Conservation (phyloP, 306 rosid species). For the Leucaena leucocephala region DNA sequence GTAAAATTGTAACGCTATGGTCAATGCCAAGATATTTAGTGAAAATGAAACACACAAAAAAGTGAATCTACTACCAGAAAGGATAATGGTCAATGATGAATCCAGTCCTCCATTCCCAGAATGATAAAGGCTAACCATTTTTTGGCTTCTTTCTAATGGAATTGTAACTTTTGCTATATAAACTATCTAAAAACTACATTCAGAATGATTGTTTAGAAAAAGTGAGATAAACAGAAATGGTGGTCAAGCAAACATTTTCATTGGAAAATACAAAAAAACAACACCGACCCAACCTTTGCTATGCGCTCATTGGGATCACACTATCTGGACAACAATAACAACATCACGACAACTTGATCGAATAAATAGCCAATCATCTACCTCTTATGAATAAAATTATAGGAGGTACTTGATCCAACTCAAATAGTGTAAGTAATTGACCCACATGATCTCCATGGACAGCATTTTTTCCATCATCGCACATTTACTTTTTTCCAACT, state of each 20-base stretch:
- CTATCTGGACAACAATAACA: neutral
- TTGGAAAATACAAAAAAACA: neutral
- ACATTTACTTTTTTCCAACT: neutral
- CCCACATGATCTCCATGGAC: neutral
- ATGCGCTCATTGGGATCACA: neutral
- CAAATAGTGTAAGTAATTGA: neutral
- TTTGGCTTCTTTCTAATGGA: neutral
- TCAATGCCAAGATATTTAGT: slow-evolving; percentile 25
- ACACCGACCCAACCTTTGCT: neutral
- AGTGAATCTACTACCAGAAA: neutral
- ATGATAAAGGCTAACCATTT: neutral
- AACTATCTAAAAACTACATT: neutral
- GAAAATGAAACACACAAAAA: slow-evolving; percentile 2
- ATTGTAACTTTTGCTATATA: neutral
- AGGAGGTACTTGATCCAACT: neutral
- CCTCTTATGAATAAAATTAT: neutral
- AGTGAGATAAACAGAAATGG: neutral
- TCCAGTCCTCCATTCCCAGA: neutral
- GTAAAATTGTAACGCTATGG: slow-evolving; percentile 14
- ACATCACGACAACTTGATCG: neutral
- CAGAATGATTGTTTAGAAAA: neutral
- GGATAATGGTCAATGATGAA: neutral
- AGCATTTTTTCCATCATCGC: neutral
- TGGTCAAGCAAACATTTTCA: neutral
- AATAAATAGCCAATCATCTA: neutral